Conservation (phyloP, 768 basidiomycete genomes). For the Collybiopsis confluens region DNA sequence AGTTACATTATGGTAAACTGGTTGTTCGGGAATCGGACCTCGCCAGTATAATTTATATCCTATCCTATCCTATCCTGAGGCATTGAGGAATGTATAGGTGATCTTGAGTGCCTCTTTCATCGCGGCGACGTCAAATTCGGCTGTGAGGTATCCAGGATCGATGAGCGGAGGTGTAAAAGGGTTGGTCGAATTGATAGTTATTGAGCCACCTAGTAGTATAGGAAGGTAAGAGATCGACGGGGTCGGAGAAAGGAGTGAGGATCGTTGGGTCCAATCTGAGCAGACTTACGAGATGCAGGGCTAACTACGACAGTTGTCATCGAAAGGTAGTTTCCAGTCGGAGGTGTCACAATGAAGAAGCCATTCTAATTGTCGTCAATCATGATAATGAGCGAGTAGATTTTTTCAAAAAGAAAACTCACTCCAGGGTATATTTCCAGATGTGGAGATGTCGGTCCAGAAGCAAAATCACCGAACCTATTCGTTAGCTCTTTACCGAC, state of each 20-base stretch:
- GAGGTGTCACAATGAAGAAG: slow-evolving; percentile 7
- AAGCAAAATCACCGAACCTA: background rate
- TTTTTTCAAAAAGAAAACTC: background rate
- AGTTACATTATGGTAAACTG: no score
- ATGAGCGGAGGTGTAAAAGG: slow-evolving; percentile 24
- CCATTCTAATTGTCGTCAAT: slow-evolving; percentile 4
- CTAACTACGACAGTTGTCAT: slow-evolving; percentile 7
- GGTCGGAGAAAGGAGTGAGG: background rate
- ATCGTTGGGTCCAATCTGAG: background rate
- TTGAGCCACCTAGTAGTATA: slow-evolving; percentile 18
- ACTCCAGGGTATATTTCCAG: slow-evolving; percentile 3
- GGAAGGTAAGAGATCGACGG: background rate
- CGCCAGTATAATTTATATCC: no score
- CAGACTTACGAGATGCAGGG: slow-evolving; percentile 12
- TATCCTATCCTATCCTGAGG: slow-evolving; percentile 7
- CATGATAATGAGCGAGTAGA: background rate
- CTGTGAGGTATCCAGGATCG: slow-evolving; percentile 18
- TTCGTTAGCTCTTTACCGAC: background rate
- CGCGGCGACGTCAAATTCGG: slow-evolving; percentile 21
- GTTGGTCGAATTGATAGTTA: slow-evolving; percentile 21
- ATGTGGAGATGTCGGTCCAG: background rate
- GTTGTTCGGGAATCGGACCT: no score
- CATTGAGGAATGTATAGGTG: slow-evolving; percentile 21
- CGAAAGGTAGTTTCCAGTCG: slow-evolving; percentile 14
- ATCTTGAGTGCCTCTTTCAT: slow-evolving; percentile 24